Evolutionary conservation across 108 stramenopile species (phyloP).

Genomic region (Pinguiococcus pyrenoidosus): DNA sequence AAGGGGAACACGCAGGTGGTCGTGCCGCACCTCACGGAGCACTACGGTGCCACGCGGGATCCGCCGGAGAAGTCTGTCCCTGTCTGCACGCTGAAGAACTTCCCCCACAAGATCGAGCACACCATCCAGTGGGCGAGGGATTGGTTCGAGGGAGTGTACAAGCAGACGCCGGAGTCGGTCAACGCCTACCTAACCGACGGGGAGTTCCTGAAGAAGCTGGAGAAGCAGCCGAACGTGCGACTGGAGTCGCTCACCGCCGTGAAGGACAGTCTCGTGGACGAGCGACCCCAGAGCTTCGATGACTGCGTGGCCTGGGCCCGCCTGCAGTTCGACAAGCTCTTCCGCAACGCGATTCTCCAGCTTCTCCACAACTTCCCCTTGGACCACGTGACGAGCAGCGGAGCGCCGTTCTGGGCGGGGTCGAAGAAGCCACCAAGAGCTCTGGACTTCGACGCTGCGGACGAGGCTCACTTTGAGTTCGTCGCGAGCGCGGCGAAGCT

Average conservation of each 20-base stretch:
- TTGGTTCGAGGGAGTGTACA: slow-evolving; percentile 94
- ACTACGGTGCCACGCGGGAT: slow-evolving; percentile 93
- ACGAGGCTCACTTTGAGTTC: slow-evolving; percentile 76
- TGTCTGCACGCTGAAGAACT: slow-evolving; percentile 97
- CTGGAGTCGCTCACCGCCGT: slow-evolving; percentile 66
- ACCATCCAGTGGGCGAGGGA: slow-evolving; percentile 97
- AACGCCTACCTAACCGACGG: slow-evolving; percentile 67
- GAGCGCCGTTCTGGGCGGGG: slow-evolving; percentile 85
- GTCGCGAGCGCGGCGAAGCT: slow-evolving; percentile 81
- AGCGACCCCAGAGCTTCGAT: slow-evolving; percentile 68
- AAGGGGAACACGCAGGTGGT: slow-evolving; percentile 93
- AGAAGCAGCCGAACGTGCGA: slow-evolving; percentile 72
- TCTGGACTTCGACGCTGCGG: slow-evolving; percentile 60
- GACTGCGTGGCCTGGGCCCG: slow-evolving; percentile 90
- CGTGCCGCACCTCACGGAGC: slow-evolving; percentile 88
- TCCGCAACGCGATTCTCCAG: slow-evolving; percentile 80
- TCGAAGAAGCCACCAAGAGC: slow-evolving; percentile 83
- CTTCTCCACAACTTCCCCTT: slow-evolving; percentile 86
- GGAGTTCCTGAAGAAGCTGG: slow-evolving; percentile 57
- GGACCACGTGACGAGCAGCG: slow-evolving; percentile 74
- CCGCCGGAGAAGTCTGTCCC: slow-evolving; percentile 95
- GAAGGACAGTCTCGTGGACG: slow-evolving; percentile 60
- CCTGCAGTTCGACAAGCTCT: slow-evolving; percentile 77
- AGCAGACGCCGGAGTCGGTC: slow-evolving; percentile 84
- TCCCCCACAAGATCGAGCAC: slow-evolving; percentile 96